Percentiles rank a stretch among this genome's conserved stretches.
Conservation (phyloP, 495 filamentous ascomycete species). For the Neohortaea acidophila region DNA sequence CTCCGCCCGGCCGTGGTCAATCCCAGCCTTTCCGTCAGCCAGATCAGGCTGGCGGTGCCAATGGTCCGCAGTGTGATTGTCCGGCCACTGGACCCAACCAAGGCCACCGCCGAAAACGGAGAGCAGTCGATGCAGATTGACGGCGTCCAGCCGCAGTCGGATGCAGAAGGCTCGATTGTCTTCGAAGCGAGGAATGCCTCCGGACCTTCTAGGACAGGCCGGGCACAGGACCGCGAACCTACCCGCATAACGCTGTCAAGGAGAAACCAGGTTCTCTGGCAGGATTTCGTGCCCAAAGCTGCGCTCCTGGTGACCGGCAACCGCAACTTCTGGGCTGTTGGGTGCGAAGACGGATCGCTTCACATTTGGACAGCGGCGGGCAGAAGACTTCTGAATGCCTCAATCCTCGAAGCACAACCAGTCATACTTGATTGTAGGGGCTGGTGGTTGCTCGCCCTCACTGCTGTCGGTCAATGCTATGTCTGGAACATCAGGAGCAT, state of each 20-base stretch:
- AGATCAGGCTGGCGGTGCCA: constrained; percentile 78
- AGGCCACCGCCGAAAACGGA: constrained; percentile 15
- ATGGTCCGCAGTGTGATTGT: constrained; percentile 71
- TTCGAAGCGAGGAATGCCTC: constrained; percentile 60
- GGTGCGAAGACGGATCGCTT: constrained; percentile 84
- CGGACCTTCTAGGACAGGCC: constrained; percentile 39
- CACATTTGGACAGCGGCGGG: constrained; percentile 94
- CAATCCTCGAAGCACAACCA: constrained; percentile 81
- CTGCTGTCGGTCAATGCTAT: constrained; percentile 74
- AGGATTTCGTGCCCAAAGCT: constrained; percentile 74
- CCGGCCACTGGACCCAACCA: constrained; percentile 40
- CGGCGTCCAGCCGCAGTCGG: constrained; percentile 18
- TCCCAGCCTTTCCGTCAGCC: constrained; percentile 63
- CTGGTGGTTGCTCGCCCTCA: constrained; percentile 77
- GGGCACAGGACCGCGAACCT: constrained; percentile 54
- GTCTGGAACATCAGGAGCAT: constrained; percentile 88
- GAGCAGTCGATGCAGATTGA: constrained; percentile 6
- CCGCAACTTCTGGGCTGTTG: constrained; percentile 76
- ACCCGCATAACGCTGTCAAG: constrained; percentile 66
- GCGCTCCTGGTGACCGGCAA: constrained; percentile 81
- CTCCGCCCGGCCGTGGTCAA: constrained; percentile 76
- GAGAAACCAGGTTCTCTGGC: constrained; percentile 76
- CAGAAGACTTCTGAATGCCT: constrained; percentile 62
- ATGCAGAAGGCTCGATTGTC: constrained; percentile 46
- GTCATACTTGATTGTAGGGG: constrained; percentile 84